Evolutionary conservation across 2,329 filamentous ascomycete genomes (phyloP).

Genomic region (Pseudogymnoascus sp.): DNA sequence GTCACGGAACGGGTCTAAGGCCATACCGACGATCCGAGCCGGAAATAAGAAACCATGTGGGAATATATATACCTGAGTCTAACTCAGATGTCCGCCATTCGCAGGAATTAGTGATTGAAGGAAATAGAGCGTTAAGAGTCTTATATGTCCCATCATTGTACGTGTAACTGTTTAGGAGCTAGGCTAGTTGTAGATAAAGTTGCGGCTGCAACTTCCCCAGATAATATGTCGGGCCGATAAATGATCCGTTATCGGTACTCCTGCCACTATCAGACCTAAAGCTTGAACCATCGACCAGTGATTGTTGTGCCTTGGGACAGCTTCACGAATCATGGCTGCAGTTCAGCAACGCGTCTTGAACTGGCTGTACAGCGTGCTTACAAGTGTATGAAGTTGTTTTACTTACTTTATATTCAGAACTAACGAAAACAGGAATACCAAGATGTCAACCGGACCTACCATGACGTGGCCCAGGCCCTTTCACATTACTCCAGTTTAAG

Average conservation of each 20-base stretch:
- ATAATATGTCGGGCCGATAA: neutral
- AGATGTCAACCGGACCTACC: slow-evolving; percentile 87
- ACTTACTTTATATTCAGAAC: neutral
- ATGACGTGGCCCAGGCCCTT: slow-evolving; percentile 77
- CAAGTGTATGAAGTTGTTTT: slow-evolving; percentile 46
- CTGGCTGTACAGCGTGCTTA: slow-evolving; percentile 90
- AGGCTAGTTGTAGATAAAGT: neutral
- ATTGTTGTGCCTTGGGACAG: slow-evolving; percentile 15
- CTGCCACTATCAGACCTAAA: slow-evolving; percentile 6
- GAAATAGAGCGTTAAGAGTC: neutral
- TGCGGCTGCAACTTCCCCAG: neutral
- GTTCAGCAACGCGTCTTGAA: slow-evolving; percentile 86
- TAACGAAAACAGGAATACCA: slow-evolving; percentile 64
- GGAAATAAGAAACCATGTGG: neutral
- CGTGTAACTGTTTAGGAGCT: neutral
- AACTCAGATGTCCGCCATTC: neutral
- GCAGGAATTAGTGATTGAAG: neutral
- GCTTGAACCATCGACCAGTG: slow-evolving; percentile 4
- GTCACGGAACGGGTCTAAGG: neutral
- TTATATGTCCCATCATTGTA: neutral
- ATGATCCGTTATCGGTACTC: slow-evolving; percentile 7
- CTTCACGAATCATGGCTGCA: slow-evolving; percentile 36
- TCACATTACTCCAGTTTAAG: slow-evolving; percentile 70
- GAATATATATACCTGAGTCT: neutral
- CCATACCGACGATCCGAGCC: neutral